Percentiles rank a stretch among this genome's conserved stretches.
Evolutionary conservation across 305 asterid genomes (phyloP).

Genomic region (Ilex paraguariensis): DNA sequence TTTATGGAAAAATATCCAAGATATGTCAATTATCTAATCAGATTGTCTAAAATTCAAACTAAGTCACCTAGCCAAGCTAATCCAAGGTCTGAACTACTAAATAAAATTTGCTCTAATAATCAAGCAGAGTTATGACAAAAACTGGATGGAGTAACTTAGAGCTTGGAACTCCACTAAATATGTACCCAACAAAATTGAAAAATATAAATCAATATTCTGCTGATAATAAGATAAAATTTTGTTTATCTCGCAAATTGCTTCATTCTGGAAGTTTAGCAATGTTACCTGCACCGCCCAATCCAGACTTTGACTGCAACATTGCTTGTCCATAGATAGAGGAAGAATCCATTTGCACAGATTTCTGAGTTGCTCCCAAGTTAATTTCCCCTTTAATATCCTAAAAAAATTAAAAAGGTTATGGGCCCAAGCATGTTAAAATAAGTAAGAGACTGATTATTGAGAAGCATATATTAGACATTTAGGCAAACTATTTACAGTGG

Average conservation of each 20-base stretch:
- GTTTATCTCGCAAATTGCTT: too few species aligned
- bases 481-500: conserved; percentile 45
- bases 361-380: conserved; percentile 69
- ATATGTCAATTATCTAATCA: too few species aligned
- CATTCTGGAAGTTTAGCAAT: background rate
- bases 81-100: background rate
- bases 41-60: too few species aligned
- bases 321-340: conserved; percentile 95
- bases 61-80: background rate
- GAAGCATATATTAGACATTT: background rate
- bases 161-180: too few species aligned
- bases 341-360: conserved; percentile 82
- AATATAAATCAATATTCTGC: too few species aligned
- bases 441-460: conserved; percentile 3
- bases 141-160: too few species aligned
- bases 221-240: too few species aligned
- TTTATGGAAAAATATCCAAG: too few species aligned
- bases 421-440: conserved; percentile 10
- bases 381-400: conserved; percentile 87
- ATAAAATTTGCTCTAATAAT: too few species aligned
- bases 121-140: too few species aligned
- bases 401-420: conserved; percentile 13
- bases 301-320: conserved; percentile 94
- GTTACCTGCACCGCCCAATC: conserved; percentile 91
- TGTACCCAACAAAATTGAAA: too few species aligned